A percentile compares a stretch with the other conserved stretches of the same genome.
phyloP scores from a whole-genome alignment of 495 filamentous ascomycete genomes.

The Penicillium manginii region DNA sequence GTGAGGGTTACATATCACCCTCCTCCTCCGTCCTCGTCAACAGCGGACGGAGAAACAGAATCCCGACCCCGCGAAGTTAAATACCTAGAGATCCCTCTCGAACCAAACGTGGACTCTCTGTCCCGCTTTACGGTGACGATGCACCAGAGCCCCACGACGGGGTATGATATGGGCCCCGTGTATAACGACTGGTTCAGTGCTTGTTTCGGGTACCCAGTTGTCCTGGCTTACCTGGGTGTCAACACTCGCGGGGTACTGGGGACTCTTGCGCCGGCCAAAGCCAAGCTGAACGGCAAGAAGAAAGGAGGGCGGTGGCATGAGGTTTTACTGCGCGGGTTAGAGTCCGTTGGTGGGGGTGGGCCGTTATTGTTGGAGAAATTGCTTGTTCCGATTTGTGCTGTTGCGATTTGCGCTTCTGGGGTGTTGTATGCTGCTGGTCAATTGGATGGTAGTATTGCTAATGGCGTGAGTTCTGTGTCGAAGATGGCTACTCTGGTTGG shows the following conservation, averaged over 20 bases:
- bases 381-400: not conserved
- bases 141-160: slow-evolving; percentile 63
- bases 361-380: not conserved
- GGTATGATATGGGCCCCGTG: slow-evolving; percentile 65
- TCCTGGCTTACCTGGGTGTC: slow-evolving; percentile 71
- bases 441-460: not conserved
- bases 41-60: not conserved
- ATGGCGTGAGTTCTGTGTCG: not conserved
- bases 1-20: slow-evolving; percentile 61
- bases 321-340: not conserved
- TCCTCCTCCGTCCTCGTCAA: slow-evolving; percentile 33
- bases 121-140: slow-evolving; percentile 37
- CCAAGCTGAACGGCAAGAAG: slow-evolving; percentile 17
- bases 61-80: slow-evolving; percentile 19
- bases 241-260: slow-evolving; percentile 68
- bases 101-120: slow-evolving; percentile 46
- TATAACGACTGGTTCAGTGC: slow-evolving; percentile 77
- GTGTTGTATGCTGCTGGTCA: not conserved
- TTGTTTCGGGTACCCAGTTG: slow-evolving; percentile 67
- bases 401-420: not conserved
- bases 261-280: slow-evolving; percentile 45
- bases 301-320: not conserved
- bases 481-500: not conserved
- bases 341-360: not conserved
- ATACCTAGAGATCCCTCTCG: slow-evolving; percentile 61